Evolutionary conservation across 1,284 basidiomycete species (phyloP), one percentile per base, ranked within the genome.

Genomic region (Trichosporon faecale): DNA sequence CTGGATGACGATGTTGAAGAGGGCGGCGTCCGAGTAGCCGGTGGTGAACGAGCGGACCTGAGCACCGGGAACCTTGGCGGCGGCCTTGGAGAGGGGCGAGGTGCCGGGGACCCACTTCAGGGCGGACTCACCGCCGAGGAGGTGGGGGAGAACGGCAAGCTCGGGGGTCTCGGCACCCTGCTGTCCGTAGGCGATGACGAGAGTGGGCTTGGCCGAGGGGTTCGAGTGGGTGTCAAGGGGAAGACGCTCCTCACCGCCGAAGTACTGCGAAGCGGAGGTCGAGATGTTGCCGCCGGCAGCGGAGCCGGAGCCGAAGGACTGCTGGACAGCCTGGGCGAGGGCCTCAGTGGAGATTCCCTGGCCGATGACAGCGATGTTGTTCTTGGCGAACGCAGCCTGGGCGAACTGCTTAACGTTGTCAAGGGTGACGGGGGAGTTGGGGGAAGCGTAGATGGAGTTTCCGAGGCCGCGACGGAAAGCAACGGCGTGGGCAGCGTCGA

Each of bases 381-480:
- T 88, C 77, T 89, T 88, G 69, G 88, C 86, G 83, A 95, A 94
- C 35, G 88, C 89, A 69, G 88, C 83, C 66, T 88, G 83, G 72
- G 92, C 93, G 79, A 87, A 95, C 1, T 87, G 83, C 81, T 91
- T 89, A 77, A 95, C 88, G 70, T 83, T 78, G 76, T 91, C 89
- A 60, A 88, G 86, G 66, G 89, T 87, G 74, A 94, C 85, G 75
- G 87, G 85, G 71, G 85, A 85, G 80, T 91, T 88, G n/a, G 88
- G 85, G 16, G 89, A 85, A 29, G 93, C 91, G 84, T 92, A 94
- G 74, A 97, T 87, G 57, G 93, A 91, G 78, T 92, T 88, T 78
- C 94, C 94, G 77, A 98, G 91, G 31, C 95, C 93, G 67, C 86
- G 86, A 79, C 94, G 93, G 91, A 97, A 97, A 61, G 95, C 95